Evolutionary conservation across 345 rosid genomes (phyloP).

Genomic region (Orychophragmus violaceus): DNA sequence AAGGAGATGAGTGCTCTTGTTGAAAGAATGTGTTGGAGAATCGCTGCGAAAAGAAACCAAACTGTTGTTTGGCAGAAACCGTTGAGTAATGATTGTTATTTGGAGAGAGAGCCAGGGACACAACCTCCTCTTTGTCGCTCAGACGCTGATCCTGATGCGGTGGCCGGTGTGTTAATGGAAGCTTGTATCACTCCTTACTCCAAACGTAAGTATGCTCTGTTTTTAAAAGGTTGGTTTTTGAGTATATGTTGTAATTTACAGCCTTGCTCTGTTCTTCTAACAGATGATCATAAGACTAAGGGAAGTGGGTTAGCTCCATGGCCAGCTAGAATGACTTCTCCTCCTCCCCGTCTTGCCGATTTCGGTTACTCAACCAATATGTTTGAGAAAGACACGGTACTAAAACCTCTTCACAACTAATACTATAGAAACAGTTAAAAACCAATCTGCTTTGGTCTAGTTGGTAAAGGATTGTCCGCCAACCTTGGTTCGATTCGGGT

Average conservation of each 20-base stretch:
- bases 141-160: constrained; percentile 90
- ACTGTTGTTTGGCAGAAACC: constrained; percentile 98
- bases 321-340: constrained; percentile 84
- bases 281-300: constrained; percentile 66
- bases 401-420: too few relatives aligned
- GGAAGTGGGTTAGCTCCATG: constrained; percentile 97
- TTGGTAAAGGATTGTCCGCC: too few relatives aligned
- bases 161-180: constrained; percentile 77
- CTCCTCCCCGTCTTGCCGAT: constrained; percentile 89
- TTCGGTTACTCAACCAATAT: constrained; percentile 71
- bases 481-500: too few relatives aligned
- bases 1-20: constrained; percentile 91
- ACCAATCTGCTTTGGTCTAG: too few relatives aligned
- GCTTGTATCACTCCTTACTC: constrained; percentile 87
- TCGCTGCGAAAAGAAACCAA: constrained; percentile 86
- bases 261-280: too few relatives aligned
- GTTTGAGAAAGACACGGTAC: constrained; percentile 89
- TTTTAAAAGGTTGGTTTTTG: too few relatives aligned
- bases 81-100: constrained; percentile 80
- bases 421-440: too few relatives aligned
- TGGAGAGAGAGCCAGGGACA: constrained; percentile 71
- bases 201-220: constrained; percentile 56
- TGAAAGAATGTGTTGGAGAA: constrained; percentile 94
- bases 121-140: constrained; percentile 89
- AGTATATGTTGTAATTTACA: neutral